Percentiles rank a stretch among this genome's conserved stretches.
Conservation (phyloP, 805 yeast species). For the Torulaspora delbrueckii region DNA sequence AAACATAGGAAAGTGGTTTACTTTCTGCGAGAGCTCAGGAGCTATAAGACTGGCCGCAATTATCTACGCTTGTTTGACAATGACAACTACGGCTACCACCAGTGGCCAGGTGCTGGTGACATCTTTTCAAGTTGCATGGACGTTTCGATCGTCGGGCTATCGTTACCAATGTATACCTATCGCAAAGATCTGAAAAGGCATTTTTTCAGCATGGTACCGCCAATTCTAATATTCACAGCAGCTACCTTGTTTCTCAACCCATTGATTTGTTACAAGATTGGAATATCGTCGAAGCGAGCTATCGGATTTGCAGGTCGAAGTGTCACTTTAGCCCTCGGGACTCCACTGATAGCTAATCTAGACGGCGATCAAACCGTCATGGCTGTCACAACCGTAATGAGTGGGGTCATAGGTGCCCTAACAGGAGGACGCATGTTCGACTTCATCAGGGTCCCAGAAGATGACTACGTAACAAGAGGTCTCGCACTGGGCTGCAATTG, state of each 20-base stretch:
- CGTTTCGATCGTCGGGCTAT: constrained; percentile 66
- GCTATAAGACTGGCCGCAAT: constrained; percentile 65
- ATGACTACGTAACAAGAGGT: constrained; percentile 72
- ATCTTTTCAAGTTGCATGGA: constrained; percentile 67
- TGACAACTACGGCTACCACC: constrained; percentile 21
- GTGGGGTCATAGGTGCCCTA: constrained; percentile 72
- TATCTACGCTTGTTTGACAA: constrained; percentile 54
- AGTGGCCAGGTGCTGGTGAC: constrained; percentile 81
- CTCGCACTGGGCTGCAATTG: constrained; percentile 72
- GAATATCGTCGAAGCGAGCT: constrained; percentile 55
- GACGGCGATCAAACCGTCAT: constrained; percentile 67
- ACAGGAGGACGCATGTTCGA: constrained; percentile 49
- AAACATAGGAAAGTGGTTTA: constrained; percentile 36
- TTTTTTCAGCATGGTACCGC: constrained; percentile 54
- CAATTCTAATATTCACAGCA: constrained; percentile 51
- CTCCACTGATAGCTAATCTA: constrained; percentile 63
- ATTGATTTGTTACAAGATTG: constrained; percentile 57
- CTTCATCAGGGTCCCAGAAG: constrained; percentile 46
- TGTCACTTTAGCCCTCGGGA: constrained; percentile 73
- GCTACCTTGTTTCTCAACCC: constrained; percentile 68
- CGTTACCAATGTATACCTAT: constrained; percentile 74
- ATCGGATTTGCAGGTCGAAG: constrained; percentile 76
- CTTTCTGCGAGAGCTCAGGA: constrained; percentile 47
- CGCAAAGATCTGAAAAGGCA: constrained; percentile 57
- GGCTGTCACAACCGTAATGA: constrained; percentile 73